A percentile compares a stretch with the other conserved stretches of the same genome.
Evolutionary conservation across 352 stramenopile genomes (phyloP).

Genomic region (Hyaloperonospora arabidopsidis): DNA sequence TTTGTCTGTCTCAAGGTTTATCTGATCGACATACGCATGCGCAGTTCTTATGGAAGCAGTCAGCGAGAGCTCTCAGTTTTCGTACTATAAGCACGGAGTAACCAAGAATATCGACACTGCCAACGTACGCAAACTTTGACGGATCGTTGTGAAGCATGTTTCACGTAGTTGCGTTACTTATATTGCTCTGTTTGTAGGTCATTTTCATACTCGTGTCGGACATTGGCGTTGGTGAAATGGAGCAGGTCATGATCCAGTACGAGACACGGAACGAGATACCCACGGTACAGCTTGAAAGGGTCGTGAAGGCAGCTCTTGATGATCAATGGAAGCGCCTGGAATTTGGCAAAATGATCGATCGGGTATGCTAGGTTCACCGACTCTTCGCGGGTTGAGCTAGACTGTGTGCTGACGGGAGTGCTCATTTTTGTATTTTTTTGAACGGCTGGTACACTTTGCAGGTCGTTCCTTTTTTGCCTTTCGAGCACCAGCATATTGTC

Average conservation of each 20-base stretch:
- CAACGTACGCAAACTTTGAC: conserved; percentile 36
- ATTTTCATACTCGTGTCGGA: conserved; percentile 88
- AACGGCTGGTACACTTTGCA: conserved; percentile 12
- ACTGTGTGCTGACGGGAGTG: background rate
- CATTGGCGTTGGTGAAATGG: conserved; percentile 79
- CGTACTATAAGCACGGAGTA: conserved; percentile 64
- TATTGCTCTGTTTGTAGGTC: conserved; percentile 32
- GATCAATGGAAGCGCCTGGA: conserved; percentile 82
- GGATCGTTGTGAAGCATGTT: background rate
- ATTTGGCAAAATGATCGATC: conserved; percentile 86
- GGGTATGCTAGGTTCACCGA: conserved; percentile 26
- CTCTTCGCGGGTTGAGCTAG: background rate
- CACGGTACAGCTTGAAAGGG: conserved; percentile 47
- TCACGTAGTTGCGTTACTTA: conserved; percentile 12
- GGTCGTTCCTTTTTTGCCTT: conserved; percentile 85
- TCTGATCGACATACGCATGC: background rate
- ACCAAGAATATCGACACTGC: conserved; percentile 61
- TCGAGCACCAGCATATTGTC: conserved; percentile 74
- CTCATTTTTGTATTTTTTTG: background rate
- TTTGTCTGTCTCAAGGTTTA: background rate
- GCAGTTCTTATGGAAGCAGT: conserved; percentile 71
- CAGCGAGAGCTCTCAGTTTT: conserved; percentile 59
- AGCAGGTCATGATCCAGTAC: conserved; percentile 79
- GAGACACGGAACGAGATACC: conserved; percentile 63
- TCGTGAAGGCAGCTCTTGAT: conserved; percentile 73